Percentiles rank a stretch among this genome's conserved stretches.
Conservation (phyloP, 495 filamentous ascomycete genomes). For the Cercophora samala region DNA sequence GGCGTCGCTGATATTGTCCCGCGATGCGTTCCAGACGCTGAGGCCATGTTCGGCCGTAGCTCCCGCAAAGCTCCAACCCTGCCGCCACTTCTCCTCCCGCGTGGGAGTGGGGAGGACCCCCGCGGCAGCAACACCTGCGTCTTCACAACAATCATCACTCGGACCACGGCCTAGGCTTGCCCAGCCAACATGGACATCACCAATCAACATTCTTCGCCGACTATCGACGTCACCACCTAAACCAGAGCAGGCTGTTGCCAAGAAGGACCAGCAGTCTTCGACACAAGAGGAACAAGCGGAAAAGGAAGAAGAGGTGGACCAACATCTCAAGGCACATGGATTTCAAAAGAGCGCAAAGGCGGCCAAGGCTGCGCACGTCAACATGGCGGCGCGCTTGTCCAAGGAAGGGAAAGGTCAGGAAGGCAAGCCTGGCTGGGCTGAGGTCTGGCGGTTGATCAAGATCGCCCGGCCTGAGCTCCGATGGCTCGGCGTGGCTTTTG, state of each 20-base stretch:
- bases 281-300: slow-evolving; percentile 10
- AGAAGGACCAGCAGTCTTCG: slow-evolving; percentile 4
- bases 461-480: slow-evolving; percentile 82
- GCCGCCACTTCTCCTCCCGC: slow-evolving; percentile 18
- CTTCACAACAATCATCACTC: background rate
- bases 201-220: slow-evolving; percentile 26
- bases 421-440: slow-evolving; percentile 61
- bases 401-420: slow-evolving; percentile 71
- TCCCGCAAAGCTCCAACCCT: slow-evolving; percentile 13
- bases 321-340: slow-evolving; percentile 31
- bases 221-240: slow-evolving; percentile 30
- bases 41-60: background rate
- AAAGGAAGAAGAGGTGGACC: slow-evolving; percentile 22
- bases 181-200: slow-evolving; percentile 25
- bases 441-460: slow-evolving; percentile 82
- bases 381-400: slow-evolving; percentile 78
- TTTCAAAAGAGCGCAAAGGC: slow-evolving; percentile 63
- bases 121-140: slow-evolving; percentile 7
- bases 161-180: slow-evolving; percentile 7
- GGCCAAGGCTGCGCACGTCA: slow-evolving; percentile 80
- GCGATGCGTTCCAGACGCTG: background rate
- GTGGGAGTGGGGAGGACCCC: slow-evolving; percentile 9
- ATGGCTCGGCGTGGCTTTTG: slow-evolving; percentile 74
- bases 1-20: background rate
- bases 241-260: slow-evolving; percentile 1